phyloP scores from a whole-genome alignment of 2,329 filamentous ascomycete species.

The Fusarium albidum region DNA sequence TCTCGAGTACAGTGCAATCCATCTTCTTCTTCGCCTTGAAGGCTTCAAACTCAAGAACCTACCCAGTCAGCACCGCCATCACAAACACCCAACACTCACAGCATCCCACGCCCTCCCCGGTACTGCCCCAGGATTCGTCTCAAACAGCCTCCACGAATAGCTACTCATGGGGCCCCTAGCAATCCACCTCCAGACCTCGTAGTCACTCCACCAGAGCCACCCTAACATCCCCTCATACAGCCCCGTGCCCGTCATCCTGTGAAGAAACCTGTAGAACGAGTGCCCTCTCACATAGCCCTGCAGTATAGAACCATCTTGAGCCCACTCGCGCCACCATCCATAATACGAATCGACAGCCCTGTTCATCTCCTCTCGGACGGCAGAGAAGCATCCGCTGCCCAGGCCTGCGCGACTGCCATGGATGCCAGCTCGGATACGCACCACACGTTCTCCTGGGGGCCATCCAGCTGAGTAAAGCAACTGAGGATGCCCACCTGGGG shows the following conservation, averaged over 20 bases:
- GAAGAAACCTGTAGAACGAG: constrained; percentile 1
- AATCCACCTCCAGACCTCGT: background rate
- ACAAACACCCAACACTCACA: too few species aligned
- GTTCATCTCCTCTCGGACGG: background rate
- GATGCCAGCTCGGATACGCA: background rate
- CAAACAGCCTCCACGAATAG: background rate
- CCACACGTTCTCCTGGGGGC: constrained; percentile 9
- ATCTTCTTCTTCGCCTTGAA: too few species aligned
- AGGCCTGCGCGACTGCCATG: constrained; percentile 1
- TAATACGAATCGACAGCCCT: background rate
- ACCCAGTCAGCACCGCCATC: too few species aligned
- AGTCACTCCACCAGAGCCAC: constrained; percentile 10
- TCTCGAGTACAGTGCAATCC: too few species aligned
- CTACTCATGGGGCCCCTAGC: background rate
- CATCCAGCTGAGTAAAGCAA: constrained; percentile 5
- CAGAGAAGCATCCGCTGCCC: constrained; percentile 5
- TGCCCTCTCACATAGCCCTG: background rate
- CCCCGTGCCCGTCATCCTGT: background rate
- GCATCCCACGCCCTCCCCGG: too few species aligned
- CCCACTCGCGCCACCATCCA: constrained; percentile 8
- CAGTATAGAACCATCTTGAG: background rate
- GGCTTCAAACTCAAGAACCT: too few species aligned
- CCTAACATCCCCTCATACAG: constrained; percentile 4
- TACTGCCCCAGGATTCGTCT: background rate
- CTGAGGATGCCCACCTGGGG: constrained; percentile 3